Conservation (phyloP, 805 yeast genomes). For the Saccharomyces kudriavzevii region DNA sequence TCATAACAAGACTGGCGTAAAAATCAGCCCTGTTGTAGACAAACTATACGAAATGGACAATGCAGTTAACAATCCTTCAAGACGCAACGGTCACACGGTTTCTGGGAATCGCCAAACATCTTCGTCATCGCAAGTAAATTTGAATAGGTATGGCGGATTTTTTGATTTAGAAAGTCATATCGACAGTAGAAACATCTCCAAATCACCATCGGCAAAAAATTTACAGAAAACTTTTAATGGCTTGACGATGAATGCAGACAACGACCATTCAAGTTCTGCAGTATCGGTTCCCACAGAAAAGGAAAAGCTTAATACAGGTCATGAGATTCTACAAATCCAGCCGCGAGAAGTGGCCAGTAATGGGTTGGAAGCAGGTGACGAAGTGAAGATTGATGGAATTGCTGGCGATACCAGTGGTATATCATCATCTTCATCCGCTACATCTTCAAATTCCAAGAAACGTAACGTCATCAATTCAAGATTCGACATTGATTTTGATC, state of each 20-base stretch:
- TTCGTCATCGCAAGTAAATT: neutral
- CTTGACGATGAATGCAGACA: slow-evolving; percentile 5
- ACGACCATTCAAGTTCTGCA: slow-evolving; percentile 16
- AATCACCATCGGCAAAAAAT: slow-evolving; percentile 13
- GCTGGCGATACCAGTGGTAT: slow-evolving; percentile 5
- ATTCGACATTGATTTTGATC: slow-evolving; percentile 35
- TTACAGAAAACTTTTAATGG: slow-evolving; percentile 15
- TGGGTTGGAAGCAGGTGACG: neutral
- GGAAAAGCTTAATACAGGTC: slow-evolving; percentile 25
- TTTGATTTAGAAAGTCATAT: slow-evolving; percentile 23
- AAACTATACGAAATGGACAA: slow-evolving; percentile 32
- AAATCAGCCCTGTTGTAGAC: slow-evolving; percentile 25
- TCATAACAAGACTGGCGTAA: slow-evolving; percentile 14
- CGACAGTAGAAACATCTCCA: slow-evolving; percentile 23
- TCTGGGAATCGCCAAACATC: neutral
- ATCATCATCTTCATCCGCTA: neutral
- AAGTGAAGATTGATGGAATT: neutral
- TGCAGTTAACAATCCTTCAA: slow-evolving; percentile 14
- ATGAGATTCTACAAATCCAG: slow-evolving; percentile 18
- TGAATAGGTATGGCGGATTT: slow-evolving; percentile 11
- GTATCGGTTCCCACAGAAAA: slow-evolving; percentile 20
- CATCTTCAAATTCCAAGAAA: slow-evolving; percentile 10
- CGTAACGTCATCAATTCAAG: slow-evolving; percentile 23
- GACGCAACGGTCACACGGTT: neutral
- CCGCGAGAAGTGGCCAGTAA: slow-evolving; percentile 7